phyloP scores from a whole-genome alignment of 2,329 filamentous ascomycete genomes.

The Cryphonectria nitschkei region DNA sequence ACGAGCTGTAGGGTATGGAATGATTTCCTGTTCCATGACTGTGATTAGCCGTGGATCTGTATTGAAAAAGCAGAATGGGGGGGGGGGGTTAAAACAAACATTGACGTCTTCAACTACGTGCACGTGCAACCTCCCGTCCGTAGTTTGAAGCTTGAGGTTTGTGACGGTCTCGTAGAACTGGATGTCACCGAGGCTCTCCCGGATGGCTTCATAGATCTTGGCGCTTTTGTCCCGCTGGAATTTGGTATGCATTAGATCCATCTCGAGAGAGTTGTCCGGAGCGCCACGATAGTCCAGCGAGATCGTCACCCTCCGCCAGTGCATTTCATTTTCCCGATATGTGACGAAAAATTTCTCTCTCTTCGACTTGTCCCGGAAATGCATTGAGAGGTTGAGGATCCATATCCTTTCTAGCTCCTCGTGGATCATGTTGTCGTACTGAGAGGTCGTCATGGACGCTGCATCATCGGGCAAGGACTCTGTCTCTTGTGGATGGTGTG shows the following conservation, averaged over 20 bases:
- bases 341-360: conserved; percentile 98
- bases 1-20: conserved; percentile 76
- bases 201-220: conserved; percentile 92
- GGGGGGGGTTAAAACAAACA: conserved; percentile 45
- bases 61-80: conserved; percentile 5
- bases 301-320: conserved; percentile 87
- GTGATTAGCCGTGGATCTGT: conserved; percentile 15
- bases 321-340: conserved; percentile 77
- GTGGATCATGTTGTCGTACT: conserved; percentile 68
- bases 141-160: conserved; percentile 90
- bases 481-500: conserved; percentile 35
- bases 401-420: conserved; percentile 85
- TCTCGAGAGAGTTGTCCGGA: conserved; percentile 80
- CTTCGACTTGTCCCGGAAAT: conserved; percentile 90
- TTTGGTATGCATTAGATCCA: conserved; percentile 74
- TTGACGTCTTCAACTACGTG: conserved; percentile 98
- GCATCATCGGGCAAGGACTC: conserved; percentile 44
- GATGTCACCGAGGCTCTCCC: conserved; percentile 88
- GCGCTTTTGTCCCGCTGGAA: conserved; percentile 92
- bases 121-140: conserved; percentile 84
- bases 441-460: conserved; percentile 54
- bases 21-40: conserved; percentile 67
- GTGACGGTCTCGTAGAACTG: conserved; percentile 96
- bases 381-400: conserved; percentile 98
- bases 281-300: conserved; percentile 90